phyloP scores from a whole-genome alignment of 2,329 filamentous ascomycete genomes.

The Aspergillus carbonarius region DNA sequence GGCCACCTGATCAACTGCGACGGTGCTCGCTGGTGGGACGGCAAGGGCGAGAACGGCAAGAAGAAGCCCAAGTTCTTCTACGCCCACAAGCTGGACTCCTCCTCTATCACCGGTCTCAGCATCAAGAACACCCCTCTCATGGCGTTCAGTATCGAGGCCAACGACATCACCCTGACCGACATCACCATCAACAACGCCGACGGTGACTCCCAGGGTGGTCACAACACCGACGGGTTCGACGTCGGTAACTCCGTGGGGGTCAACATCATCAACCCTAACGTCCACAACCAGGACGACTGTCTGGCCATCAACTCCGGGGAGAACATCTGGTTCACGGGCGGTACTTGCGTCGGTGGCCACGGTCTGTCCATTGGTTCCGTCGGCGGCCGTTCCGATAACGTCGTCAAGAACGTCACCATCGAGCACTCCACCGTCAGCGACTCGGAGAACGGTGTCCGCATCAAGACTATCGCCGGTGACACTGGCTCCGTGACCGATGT shows the following conservation, averaged over 20 bases:
- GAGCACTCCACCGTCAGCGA: conserved; percentile 50
- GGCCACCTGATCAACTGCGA: conserved; percentile 41
- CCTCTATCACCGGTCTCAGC: conserved; percentile 39
- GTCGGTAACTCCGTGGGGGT: conserved; percentile 49
- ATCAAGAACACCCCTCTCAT: conserved; percentile 45
- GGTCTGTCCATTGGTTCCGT: conserved; percentile 36
- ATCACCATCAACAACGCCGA: conserved; percentile 42
- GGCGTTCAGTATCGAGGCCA: conserved; percentile 37
- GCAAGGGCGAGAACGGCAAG: conserved; percentile 46
- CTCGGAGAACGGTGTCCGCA: conserved; percentile 39
- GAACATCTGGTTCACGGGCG: conserved; percentile 24
- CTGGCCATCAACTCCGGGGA: conserved; percentile 31
- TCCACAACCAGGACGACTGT: conserved; percentile 46
- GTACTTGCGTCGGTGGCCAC: conserved; percentile 41
- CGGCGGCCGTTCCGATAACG: conserved; percentile 53
- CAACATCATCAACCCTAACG: conserved; percentile 44
- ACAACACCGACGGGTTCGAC: conserved; percentile 54
- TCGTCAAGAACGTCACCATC: conserved; percentile 48
- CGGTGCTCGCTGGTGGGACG: conserved; percentile 47
- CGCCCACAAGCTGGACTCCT: conserved; percentile 41
- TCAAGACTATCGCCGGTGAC: conserved; percentile 42
- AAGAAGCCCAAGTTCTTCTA: conserved; percentile 37
- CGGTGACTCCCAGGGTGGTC: conserved; percentile 36
- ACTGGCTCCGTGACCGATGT: conserved; percentile 29
- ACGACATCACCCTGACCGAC: conserved; percentile 34